A percentile compares a stretch with the other conserved stretches of the same genome.
These are phyloP conservation scores for Podospora bellae-mahoneyi DNA, from an alignment of 495 filamentous ascomycete genomes.

Conservation along the genomic window DNA sequence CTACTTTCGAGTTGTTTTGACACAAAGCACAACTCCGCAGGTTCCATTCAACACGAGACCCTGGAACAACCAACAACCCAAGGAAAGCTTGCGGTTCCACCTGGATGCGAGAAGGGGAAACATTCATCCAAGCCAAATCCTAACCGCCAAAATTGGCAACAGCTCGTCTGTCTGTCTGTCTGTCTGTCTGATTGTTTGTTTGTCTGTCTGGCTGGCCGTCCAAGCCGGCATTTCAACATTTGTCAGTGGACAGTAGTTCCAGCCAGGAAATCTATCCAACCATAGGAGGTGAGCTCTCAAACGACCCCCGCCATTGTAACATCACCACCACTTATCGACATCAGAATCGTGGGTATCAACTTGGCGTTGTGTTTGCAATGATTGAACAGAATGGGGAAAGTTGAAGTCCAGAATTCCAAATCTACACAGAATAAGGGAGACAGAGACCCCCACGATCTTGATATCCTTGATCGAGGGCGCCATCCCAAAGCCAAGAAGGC, in stretches of 20 bases:
- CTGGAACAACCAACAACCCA: not conserved
- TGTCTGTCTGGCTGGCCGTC: not conserved
- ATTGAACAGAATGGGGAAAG: not conserved
- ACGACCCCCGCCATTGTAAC: not conserved
- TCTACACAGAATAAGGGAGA: no score
- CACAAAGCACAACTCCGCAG: not conserved
- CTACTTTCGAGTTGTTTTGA: not conserved
- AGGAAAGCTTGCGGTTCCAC: not conserved
- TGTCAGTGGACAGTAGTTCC: not conserved
- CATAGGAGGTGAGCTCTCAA: not conserved
- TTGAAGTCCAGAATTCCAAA: not conserved
- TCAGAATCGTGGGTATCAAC: not conserved
- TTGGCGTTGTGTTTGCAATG: not conserved
- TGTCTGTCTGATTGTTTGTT: not conserved
- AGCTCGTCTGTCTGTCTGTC: not conserved
- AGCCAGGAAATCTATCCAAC: not conserved
- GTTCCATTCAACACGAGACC: not conserved
- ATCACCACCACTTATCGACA: not conserved
- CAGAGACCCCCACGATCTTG: not conserved
- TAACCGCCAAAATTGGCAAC: not conserved
- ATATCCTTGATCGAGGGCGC: no score
- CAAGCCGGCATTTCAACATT: not conserved
- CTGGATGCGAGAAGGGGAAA: not conserved
- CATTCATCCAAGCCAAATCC: not conserved
- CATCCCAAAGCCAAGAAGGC: no score